Evolutionary conservation across 1,284 basidiomycete genomes (phyloP), one percentile per base, ranked within the genome.

Genomic region (Cryptococcus sp.): DNA sequence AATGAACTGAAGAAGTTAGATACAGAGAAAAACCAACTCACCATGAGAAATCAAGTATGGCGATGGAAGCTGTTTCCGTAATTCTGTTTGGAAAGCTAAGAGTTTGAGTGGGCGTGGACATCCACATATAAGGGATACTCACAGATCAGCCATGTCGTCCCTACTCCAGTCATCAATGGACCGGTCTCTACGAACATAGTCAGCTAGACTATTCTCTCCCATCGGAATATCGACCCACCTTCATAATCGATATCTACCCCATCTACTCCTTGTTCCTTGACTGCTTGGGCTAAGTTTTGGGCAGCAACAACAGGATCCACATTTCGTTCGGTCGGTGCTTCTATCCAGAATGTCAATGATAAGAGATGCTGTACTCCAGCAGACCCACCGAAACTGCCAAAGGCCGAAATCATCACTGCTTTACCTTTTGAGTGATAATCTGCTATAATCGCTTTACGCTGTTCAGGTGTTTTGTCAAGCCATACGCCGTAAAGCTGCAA

Each of bases 221-320:
- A 37, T 13, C 14, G 10, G 15, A 32, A n/a, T 14, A 7, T 10
- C 5, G 35, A 11, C 50, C 32, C 23, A 51, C 50, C 50, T 59
- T 76, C 77, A 50, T 73, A 78, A 56, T 78, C 74, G 47, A 79
- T 65, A 49, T 79, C 78, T 31, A 78, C 71, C 6, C 78, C 78
- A 54, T 78, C 76, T 11, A 79, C 58, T n/a, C 65, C 69, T 58
- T 74, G 70, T 31, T 64, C 49, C 54, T 66, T 69, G 31, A 71
- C 66, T 41, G 57, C 73, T 1, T 51, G 41, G 5, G 73, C 71
- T n/a, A 74, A 52, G 4, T 53, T 55, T 30, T 57, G 38, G 34
- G 71, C 73, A 4, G 56, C 42, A 23, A 42, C 44, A 8, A 58
- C 58, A 0, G 72, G 62, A 48, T 76, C 70, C 33, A 63, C 60